Percentiles rank a stretch among this genome's conserved stretches.
Conservation (phyloP, 106 monocot species). For the Allium fistulosum region DNA sequence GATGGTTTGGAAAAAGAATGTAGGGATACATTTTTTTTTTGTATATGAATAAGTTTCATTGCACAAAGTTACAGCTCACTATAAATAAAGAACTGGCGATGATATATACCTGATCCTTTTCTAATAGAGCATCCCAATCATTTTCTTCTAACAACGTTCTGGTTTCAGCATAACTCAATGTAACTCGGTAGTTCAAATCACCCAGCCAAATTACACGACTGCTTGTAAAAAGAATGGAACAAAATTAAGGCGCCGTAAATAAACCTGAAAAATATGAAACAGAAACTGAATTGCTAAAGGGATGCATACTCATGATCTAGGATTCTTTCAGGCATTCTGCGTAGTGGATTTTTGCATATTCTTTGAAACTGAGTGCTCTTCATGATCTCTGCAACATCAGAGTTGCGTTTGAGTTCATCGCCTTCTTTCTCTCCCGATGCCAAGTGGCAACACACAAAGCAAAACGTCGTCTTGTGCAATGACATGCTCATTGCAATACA, state of each 20-base stretch:
- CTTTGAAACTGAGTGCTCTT: conserved; percentile 74
- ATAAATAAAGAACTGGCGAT: too few species aligned
- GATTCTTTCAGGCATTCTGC: conserved; percentile 65
- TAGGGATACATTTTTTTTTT: neutral
- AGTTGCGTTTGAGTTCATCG: conserved; percentile 83
- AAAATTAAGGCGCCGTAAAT: too few species aligned
- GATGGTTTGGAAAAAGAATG: neutral
- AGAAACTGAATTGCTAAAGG: neutral
- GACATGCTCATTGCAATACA: conserved; percentile 97
- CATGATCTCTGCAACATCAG: conserved; percentile 84
- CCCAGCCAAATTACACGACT: conserved; percentile 90
- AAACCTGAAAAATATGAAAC: neutral
- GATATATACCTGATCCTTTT: conserved; percentile 59
- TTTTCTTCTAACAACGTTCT: conserved; percentile 54
- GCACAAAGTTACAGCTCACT: neutral
- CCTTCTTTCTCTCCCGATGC: conserved; percentile 97
- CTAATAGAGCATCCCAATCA: conserved; percentile 81
- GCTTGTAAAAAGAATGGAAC: neutral
- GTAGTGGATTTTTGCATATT: conserved; percentile 59
- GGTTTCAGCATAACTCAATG: conserved; percentile 63
- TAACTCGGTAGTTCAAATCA: conserved; percentile 74
- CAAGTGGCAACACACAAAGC: conserved; percentile 93
- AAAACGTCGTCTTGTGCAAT: conserved; percentile 61
- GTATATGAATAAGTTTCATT: neutral
- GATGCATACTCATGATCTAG: conserved; percentile 79